Conservation (phyloP, 805 yeast species). For the Zygoascus bituminiphila region DNA sequence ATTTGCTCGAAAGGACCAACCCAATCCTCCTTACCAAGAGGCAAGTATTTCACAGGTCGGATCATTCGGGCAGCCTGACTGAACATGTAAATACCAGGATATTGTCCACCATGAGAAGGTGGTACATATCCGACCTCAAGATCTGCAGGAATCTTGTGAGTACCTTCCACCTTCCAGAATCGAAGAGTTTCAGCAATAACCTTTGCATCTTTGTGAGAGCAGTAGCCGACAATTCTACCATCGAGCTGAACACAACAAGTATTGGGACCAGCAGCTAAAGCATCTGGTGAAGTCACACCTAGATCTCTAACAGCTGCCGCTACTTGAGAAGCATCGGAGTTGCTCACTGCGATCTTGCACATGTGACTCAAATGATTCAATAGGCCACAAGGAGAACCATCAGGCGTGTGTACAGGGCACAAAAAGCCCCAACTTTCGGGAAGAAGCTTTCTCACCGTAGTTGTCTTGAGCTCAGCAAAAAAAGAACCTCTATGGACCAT, state of each 20-base stretch:
- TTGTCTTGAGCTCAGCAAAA: constrained; percentile 95
- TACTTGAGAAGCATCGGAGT: constrained; percentile 64
- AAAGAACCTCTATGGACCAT: constrained; percentile 99
- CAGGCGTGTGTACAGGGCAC: constrained; percentile 99
- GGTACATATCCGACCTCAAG: constrained; percentile 95
- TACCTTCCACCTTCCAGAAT: constrained; percentile 84
- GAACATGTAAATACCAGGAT: constrained; percentile 88
- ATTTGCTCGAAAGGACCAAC: constrained; percentile 98
- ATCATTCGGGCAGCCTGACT: constrained; percentile 93
- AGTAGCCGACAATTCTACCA: constrained; percentile 90
- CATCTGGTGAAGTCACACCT: constrained; percentile 65
- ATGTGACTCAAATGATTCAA: constrained; percentile 94
- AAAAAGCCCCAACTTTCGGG: constrained; percentile 99
- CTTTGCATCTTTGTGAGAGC: constrained; percentile 79
- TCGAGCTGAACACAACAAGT: constrained; percentile 80
- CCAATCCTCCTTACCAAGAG: constrained; percentile 72
- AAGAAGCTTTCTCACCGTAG: constrained; percentile 89
- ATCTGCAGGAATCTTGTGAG: constrained; percentile 69
- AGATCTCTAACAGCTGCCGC: constrained; percentile 57
- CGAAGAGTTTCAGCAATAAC: constrained; percentile 84
- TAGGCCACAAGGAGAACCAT: constrained; percentile 99
- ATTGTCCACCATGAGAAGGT: constrained; percentile 91
- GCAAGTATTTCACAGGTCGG: constrained; percentile 90
- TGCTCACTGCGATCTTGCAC: constrained; percentile 75
- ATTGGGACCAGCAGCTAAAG: constrained; percentile 80